Conservation (phyloP, 352 stramenopile species). For the Phytophthora sp. region DNA sequence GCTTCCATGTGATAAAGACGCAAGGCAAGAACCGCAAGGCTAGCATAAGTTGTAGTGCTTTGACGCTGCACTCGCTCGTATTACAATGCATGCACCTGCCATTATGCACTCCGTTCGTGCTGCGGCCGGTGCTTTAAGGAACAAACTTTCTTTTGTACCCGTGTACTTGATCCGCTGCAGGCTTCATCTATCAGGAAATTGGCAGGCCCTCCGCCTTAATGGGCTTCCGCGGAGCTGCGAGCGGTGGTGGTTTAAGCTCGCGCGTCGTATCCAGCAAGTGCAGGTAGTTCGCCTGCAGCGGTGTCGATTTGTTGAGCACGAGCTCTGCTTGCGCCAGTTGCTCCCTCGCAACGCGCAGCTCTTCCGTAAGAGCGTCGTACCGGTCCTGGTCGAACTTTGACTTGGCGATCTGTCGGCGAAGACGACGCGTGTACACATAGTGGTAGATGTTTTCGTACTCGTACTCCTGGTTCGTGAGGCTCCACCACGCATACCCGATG, state of each 20-base stretch:
- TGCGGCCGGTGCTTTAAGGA: conserved; percentile 10
- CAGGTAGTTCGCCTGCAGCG: conserved; percentile 72
- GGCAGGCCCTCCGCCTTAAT: conserved; percentile 12
- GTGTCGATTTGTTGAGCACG: conserved; percentile 71
- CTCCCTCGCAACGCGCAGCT: conserved; percentile 41
- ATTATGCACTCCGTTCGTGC: conserved; percentile 34
- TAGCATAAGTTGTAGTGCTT: too few species aligned
- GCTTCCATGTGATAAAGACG: too few species aligned
- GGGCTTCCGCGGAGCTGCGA: conserved; percentile 8
- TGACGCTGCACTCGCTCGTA: conserved; percentile 2
- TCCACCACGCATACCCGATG: conserved; percentile 86
- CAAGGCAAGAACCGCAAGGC: too few species aligned
- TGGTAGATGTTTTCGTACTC: conserved; percentile 91
- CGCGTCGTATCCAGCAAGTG: conserved; percentile 54
- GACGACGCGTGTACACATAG: conserved; percentile 77
- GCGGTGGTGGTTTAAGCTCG: conserved; percentile 26
- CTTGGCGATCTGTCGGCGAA: conserved; percentile 59
- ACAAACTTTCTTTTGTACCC: conserved; percentile 20
- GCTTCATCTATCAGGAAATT: conserved; percentile 9
- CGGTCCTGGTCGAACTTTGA: conserved; percentile 64
- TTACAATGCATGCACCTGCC: conserved; percentile 25
- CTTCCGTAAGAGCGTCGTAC: conserved; percentile 45
- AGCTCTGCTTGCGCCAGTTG: conserved; percentile 59
- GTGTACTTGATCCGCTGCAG: conserved; percentile 1
- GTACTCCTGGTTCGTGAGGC: conserved; percentile 86